Percentiles rank a stretch among this genome's conserved stretches.
Conservation (phyloP, 768 basidiomycete species). For the Calocera cornea region DNA sequence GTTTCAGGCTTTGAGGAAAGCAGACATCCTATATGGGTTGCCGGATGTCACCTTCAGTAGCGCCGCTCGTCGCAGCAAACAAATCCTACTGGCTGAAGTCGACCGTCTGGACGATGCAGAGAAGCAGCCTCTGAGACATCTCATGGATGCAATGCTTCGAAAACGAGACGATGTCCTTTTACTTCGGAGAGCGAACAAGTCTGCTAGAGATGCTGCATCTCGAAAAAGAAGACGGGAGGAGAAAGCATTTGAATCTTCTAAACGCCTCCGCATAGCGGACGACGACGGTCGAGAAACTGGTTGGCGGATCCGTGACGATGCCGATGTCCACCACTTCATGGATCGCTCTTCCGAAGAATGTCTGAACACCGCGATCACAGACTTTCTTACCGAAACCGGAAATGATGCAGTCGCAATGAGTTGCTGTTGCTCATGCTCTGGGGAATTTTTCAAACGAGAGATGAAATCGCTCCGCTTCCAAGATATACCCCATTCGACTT, state of each 20-base stretch:
- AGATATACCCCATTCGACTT: neutral
- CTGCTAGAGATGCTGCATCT: too few relatives aligned
- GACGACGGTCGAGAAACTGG: neutral
- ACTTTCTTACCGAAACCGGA: neutral
- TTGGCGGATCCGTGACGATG: neutral
- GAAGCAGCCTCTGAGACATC: too few relatives aligned
- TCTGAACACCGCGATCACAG: neutral
- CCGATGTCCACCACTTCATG: neutral
- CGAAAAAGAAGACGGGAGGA: neutral
- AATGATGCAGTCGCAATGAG: neutral
- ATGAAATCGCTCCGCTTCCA: neutral
- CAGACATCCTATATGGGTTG: too few relatives aligned
- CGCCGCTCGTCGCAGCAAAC: too few relatives aligned
- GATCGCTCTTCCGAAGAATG: neutral
- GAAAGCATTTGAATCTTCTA: neutral
- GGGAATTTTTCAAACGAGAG: neutral
- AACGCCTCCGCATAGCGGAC: neutral
- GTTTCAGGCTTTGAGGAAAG: too few relatives aligned
- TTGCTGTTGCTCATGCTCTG: neutral
- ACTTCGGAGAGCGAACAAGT: too few relatives aligned
- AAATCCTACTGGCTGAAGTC: too few relatives aligned
- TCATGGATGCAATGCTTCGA: too few relatives aligned
- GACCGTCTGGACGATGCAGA: too few relatives aligned
- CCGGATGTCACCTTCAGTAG: too few relatives aligned
- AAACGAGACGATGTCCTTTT: too few relatives aligned